Evolutionary conservation across 2,329 filamentous ascomycete species (phyloP), one percentile per base, ranked within the genome.

Genomic region (Colletotrichum sp.): DNA sequence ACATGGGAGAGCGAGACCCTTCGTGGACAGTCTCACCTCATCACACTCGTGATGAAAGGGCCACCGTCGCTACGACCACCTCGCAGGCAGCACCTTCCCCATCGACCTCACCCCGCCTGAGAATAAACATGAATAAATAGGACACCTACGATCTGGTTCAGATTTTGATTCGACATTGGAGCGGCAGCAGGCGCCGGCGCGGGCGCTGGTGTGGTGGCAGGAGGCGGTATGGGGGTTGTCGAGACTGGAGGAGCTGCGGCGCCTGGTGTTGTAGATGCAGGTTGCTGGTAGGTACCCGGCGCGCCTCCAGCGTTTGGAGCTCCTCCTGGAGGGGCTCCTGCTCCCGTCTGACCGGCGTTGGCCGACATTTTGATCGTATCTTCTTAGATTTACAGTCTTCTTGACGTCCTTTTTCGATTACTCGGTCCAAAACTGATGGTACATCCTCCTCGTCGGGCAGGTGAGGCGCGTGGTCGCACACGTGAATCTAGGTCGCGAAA

Each of bases 61-160:
- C 32, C 62, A 36, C 63, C 28, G n/a, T 26, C 12, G 36, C 24
- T 9, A 24, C 62, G 13, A 21, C 62, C 34, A 65, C 57, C 55
- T 65, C 62, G 18, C 15, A 44, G 34, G 57, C 4, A 39, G 5
- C 24, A 28, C 44, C 18, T n/a, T 12, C 18, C 16, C 18, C 12
- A 30, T 67, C 52, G 39, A 13, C 32, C 32, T 57, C 6, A 15
- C 13, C 28, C 26, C 49, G 39, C 69, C 39, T 8, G 6, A 44
- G 65, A 13, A 34, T 7, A 26, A n/a, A 44, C 24, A 32, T 57
- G 34, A 67, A 28, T 52, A 72, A 75, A 64, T 44, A 4, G 16
- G 55, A 67, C 34, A 88, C 96, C 91, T 90, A 98, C 96, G 85
- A 99, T 99, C 80, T 98, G 96, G 81, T 99, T 99, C 2, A 98